Percentiles rank a stretch among this genome's conserved stretches.
phyloP scores from a whole-genome alignment of 164 flowering plant genomes.

The Warburgia ugandensis region DNA sequence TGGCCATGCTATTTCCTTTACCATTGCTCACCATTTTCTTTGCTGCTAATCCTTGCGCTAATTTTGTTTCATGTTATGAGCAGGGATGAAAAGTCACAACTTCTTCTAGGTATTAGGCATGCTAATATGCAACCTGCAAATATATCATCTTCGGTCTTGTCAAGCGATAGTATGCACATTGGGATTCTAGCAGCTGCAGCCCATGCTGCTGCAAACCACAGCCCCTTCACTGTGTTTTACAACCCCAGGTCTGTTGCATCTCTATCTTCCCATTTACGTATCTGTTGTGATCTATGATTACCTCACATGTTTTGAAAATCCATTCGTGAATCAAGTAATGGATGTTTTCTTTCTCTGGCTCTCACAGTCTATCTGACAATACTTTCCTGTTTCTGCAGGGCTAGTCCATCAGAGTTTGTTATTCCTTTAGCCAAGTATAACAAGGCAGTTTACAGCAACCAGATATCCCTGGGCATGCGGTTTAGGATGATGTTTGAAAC shows the following conservation, averaged over 20 bases:
- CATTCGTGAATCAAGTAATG: not conserved
- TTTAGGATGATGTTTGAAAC: conserved; percentile 99
- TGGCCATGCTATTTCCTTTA: too few species aligned
- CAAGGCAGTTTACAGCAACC: conserved; percentile 71
- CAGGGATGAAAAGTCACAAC: conserved; percentile 94
- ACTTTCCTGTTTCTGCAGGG: conserved; percentile 41
- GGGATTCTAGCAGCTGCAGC: conserved; percentile 99
- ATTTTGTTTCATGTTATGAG: conserved; percentile 5
- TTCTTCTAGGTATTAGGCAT: conserved; percentile 83
- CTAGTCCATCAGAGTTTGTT: conserved; percentile 98
- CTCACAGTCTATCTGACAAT: not conserved
- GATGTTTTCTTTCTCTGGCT: not conserved
- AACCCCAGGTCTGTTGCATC: conserved; percentile 57
- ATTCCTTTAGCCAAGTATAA: conserved; percentile 93
- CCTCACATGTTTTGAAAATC: not conserved
- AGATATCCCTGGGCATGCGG: conserved; percentile 95
- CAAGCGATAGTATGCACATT: conserved; percentile 98
- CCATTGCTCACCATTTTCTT: not conserved
- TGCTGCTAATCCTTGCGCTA: not conserved
- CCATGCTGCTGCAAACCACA: conserved; percentile 90
- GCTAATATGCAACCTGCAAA: conserved; percentile 84
- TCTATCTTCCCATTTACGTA: not conserved
- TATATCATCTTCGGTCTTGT: conserved; percentile 88
- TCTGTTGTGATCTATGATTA: not conserved
- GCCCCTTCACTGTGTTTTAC: conserved; percentile 85